phyloP scores from a whole-genome alignment of 2,329 filamentous ascomycete species.

The Fusarium pseudocircinatum region DNA sequence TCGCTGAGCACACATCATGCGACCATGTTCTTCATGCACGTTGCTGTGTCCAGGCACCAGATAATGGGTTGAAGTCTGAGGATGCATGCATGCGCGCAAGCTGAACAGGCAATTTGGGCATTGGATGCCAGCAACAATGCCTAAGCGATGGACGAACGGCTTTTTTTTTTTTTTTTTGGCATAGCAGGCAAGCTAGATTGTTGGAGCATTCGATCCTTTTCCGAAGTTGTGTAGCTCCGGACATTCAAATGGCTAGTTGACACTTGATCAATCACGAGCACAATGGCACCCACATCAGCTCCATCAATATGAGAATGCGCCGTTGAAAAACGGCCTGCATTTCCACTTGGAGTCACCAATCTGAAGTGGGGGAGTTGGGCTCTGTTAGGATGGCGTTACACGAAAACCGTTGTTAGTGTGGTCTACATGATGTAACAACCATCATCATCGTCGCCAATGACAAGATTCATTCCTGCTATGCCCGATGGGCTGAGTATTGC shows the following conservation, averaged over 20 bases:
- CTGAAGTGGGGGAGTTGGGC: slow-evolving; percentile 18
- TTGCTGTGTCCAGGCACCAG: slow-evolving; percentile 1
- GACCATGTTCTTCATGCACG: slow-evolving; percentile 22
- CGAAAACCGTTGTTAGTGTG: slow-evolving; percentile 35
- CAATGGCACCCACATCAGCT: background rate
- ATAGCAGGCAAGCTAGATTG: background rate
- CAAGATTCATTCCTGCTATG: slow-evolving; percentile 7
- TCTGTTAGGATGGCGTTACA: slow-evolving; percentile 25
- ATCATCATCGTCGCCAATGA: background rate
- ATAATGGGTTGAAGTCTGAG: slow-evolving; percentile 1
- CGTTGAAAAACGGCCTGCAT: background rate
- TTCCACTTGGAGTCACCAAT: background rate
- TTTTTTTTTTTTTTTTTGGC: background rate
- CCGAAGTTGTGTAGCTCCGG: background rate
- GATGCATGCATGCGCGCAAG: slow-evolving; percentile 15
- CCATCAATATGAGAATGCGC: background rate
- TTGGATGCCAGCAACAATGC: background rate
- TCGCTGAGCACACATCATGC: slow-evolving; percentile 21
- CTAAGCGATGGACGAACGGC: background rate
- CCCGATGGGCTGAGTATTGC: slow-evolving; percentile 19
- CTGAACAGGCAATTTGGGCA: background rate
- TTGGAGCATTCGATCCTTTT: background rate
- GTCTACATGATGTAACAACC: slow-evolving; percentile 31
- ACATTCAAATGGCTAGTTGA: background rate
- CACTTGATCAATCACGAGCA: background rate